Base-by-base conservation (phyloP, 2,329 filamentous ascomycete genomes). In the Lecanicillium sp. region DNA sequence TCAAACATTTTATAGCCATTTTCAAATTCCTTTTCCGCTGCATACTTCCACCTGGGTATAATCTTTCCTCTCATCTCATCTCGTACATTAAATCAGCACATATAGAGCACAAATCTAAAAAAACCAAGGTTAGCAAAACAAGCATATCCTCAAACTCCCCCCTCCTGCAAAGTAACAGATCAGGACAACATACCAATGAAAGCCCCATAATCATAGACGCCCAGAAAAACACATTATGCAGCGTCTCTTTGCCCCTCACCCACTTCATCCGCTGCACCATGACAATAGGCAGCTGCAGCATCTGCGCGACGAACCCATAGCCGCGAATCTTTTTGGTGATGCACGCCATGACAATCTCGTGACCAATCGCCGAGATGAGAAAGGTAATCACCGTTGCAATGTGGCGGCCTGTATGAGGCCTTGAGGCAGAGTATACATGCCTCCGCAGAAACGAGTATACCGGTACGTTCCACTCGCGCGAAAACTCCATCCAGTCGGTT, bases 251-350 rank as follows among this genome's bases (percentile, higher is more conserved):
- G 15, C 80, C 80, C 39, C 80, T 75, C 28, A 96, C 78, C 67
- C 78, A 86, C 44, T 70, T 75, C 4, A 84, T 88, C 45, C 85
- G 75, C 67, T 96, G 92, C 20, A 96, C 66, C 59, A 89, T 78
- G n/a, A 96, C 85, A 48, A 96, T 92, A 1, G 92, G 92, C 49
- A 96, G 73, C 68, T 98, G 92, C 45, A 94, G 65, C 92, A 98
- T 96, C 79, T 95, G 92, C 45, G 86, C 84, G 15, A 94, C 55
- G 56, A 95, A 94, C 9, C 90, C 92, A 55, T 96, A 98, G 11
- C 92, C 92, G 28, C 92, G 71, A 33, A 96, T 70, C 67, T 98
- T 96, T 70, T 95, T 90, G 18, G 89, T 95, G 57, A 98, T 96
- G 59, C 90, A 96, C 7, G 85, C 88, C 85, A 98, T 94, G 52